Evolutionary conservation across 225 moss, liverwort and hornwort species (phyloP), one percentile per base, ranked within the genome.

Genomic region (Bryum argenteum): DNA sequence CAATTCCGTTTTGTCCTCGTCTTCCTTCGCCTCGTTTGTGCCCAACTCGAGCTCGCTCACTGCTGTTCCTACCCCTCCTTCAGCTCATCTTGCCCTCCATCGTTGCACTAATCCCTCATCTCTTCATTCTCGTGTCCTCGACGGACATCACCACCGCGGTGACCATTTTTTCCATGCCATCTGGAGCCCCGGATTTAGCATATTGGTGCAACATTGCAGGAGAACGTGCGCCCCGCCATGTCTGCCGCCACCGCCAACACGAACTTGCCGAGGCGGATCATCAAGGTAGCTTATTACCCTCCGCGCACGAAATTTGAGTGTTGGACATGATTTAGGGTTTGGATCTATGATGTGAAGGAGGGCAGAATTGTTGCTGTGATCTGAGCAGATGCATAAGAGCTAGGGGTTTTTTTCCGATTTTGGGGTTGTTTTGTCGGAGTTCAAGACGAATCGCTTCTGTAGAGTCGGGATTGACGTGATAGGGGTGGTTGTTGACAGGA

Each of bases 191-290:
- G 69, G 53, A 75, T 69, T 75, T 2, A 16, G 19, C 11, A 11
- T 28, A 61, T 42, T 69, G 61, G 54, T 69, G 75, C 24, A 23
- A 21, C 54, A 67, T 72, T 43, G 43, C 50, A 22, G 41, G 56
- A 18, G 61, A 6, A 55, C 62, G 48, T 24, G 22, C 43, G 43
- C 8, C 37, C 68, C 60, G 28, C 47, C 73, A 96, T 96, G 96
- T 91, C 96, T 85, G 86, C 82, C 70, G 81, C 90, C 66, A 89
- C 85, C 65, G 96, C 96, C 38, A 96, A 96, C 85, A 86, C 89
- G 43, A 96, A 91, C 84, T 76, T 96, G 70, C 96, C 96, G 8
- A 87, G 96, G 75, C 88, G 96, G 78, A 97, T 97, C 84, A 83
- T 96, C 60, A 96, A 96, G 90, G 96, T 80, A 51, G 5, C n/a